Base-by-base conservation (phyloP, 371 early-diverging fungal genomes). In the Dichotomocladium elegans region DNA sequence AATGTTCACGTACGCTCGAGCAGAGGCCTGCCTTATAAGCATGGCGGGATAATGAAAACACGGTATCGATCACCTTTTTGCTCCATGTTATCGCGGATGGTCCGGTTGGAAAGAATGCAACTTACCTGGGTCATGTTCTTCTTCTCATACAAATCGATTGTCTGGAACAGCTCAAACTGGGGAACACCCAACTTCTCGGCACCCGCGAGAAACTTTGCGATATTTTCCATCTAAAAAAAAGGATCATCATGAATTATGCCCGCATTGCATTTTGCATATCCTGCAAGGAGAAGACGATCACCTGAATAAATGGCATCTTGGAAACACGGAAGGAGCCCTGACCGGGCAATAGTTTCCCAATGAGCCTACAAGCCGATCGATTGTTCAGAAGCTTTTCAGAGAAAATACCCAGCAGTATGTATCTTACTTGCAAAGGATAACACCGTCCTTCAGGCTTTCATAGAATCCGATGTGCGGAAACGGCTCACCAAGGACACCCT, bases 81-180 rank as follows among this genome's bases (percentile, higher is more conserved):
- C 10, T 15, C 15, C n/a, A n/a, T n/a, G 44, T 24, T 29, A 17
- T 40, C 29, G 11, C 7, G 35, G 17, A 0, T 4, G 15, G 14
- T 51, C 34, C 37, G 51, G 25, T 24, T 10, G 12, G 7, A 21
- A 28, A 12, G 14, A 3, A 0, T 2, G 6, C 30, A 3, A 17
- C n/a, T n/a, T 26, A 88, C 88, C 64, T 91, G 92, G n/a, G 75
- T 78, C 57, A 83, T 77, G 70, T 94, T 91, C 68, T 92, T 94
- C 62, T 80, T 80, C 58, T 96, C 94, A 61, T 81, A 93, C 42
- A 96, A 71, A 63, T 96, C 96, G 26, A 93, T 79, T 4, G 96
- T 94, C 71, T 91, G 91, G 67, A 96, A 96, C 9, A 87, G 76
- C 47, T 96, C 94, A 54, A 79, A 74, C 34, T 85, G 81, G 7